Evolutionary conservation across 495 filamentous ascomycete species (phyloP).

Genomic region (Cairneyella variabilis): DNA sequence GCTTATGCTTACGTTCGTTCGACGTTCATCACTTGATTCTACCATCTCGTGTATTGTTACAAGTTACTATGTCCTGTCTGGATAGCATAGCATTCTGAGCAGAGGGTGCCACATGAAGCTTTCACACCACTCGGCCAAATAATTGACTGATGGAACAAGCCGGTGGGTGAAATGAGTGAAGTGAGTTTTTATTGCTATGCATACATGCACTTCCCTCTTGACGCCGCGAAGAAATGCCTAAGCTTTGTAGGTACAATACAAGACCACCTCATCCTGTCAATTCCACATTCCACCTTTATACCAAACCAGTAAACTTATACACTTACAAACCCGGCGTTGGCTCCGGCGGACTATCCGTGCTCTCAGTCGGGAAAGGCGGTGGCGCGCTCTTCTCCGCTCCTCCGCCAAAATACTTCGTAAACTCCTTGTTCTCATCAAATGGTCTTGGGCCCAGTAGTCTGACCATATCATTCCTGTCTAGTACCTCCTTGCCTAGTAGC

Average conservation of each 20-base stretch:
- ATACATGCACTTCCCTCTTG: not conserved
- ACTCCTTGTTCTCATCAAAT: conserved; percentile 81
- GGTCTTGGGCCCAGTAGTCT: conserved; percentile 77
- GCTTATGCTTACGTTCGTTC: too few species aligned
- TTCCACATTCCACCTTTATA: too few species aligned
- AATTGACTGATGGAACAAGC: too few species aligned
- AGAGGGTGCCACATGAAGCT: too few species aligned
- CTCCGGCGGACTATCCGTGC: conserved; percentile 31
- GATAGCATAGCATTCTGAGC: too few species aligned
- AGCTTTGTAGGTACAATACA: conserved; percentile 14
- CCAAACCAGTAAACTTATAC: not conserved
- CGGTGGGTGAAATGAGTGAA: too few species aligned
- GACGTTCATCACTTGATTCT: too few species aligned
- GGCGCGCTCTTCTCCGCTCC: conserved; percentile 47
- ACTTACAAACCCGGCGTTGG: conserved; percentile 5
- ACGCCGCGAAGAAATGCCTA: not conserved
- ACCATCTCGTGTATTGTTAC: too few species aligned
- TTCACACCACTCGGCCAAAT: too few species aligned
- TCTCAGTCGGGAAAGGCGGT: conserved; percentile 51
- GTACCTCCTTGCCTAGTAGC: conserved; percentile 83
- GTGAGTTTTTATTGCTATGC: not conserved
- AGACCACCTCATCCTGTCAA: not conserved
- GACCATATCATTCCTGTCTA: conserved; percentile 86
- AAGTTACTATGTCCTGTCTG: too few species aligned
- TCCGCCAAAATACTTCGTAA: conserved; percentile 83